Conservation (phyloP, 2,329 filamentous ascomycete genomes). For the Nigrospora sphaerica region DNA sequence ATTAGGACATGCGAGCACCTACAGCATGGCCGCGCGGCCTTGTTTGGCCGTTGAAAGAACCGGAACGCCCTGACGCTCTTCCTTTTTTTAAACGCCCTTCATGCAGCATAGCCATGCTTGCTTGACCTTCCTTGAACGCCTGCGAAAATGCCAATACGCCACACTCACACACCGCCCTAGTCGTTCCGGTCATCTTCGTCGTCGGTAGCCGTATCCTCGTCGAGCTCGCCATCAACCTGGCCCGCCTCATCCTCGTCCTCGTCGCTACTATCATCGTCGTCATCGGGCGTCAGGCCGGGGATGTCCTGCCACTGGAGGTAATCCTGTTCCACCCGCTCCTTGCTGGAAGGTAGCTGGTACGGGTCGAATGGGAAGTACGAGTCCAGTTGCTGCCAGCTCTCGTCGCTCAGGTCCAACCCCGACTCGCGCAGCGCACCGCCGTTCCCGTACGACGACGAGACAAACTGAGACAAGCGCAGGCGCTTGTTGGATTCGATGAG, state of each 20-base stretch:
- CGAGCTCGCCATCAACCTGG: conserved; percentile 27
- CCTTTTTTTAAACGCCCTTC: not conserved
- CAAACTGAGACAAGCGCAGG: conserved; percentile 67
- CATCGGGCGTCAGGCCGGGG: conserved; percentile 55
- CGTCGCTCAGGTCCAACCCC: conserved; percentile 50
- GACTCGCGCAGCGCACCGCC: conserved; percentile 48
- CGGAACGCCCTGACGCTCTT: not conserved
- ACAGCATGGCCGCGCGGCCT: too few species aligned
- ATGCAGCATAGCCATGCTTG: not conserved
- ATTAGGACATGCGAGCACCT: too few species aligned
- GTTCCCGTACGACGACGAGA: conserved; percentile 47
- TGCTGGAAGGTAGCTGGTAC: conserved; percentile 82
- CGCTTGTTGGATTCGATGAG: conserved; percentile 90
- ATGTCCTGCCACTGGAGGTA: conserved; percentile 77
- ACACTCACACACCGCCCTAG: conserved; percentile 11
- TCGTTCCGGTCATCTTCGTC: conserved; percentile 36
- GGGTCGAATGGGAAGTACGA: conserved; percentile 98
- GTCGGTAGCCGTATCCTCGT: conserved; percentile 46
- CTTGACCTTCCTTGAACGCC: not conserved
- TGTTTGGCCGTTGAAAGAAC: too few species aligned
- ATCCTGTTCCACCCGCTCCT: conserved; percentile 77
- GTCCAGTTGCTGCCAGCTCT: conserved; percentile 78
- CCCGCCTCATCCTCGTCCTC: conserved; percentile 37
- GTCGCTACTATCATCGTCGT: conserved; percentile 47
- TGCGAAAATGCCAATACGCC: conserved; percentile 4